Percentiles rank a stretch among this genome's conserved stretches.
Conservation (phyloP, 192 early-diverging fungal genomes). For the Phlyctochytrium planicorne region DNA sequence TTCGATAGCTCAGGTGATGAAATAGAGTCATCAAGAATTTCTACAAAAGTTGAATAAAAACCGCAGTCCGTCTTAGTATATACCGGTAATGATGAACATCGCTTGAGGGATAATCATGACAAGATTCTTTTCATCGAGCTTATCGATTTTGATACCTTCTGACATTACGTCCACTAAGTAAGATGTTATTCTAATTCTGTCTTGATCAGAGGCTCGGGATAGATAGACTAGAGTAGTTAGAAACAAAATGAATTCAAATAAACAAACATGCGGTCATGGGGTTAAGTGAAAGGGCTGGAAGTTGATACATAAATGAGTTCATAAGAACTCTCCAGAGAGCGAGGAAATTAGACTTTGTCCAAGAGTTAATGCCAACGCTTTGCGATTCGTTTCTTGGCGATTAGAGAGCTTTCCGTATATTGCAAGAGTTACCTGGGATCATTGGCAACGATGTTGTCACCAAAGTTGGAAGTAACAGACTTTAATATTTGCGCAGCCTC, state of each 20-base stretch:
- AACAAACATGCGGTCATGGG: neutral
- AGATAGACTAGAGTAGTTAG: too few species aligned
- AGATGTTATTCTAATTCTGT: too few species aligned
- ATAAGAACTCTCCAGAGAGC: conserved; percentile 1
- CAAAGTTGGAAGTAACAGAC: neutral
- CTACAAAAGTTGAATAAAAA: too few species aligned
- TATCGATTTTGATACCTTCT: too few species aligned
- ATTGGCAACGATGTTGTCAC: neutral
- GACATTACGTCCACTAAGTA: too few species aligned
- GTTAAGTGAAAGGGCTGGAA: neutral
- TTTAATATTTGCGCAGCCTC: neutral
- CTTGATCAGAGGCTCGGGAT: too few species aligned
- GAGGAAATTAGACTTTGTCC: neutral
- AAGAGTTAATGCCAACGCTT: neutral
- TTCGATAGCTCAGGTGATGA: too few species aligned
- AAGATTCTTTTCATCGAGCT: too few species aligned
- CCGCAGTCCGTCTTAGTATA: too few species aligned
- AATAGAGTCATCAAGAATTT: neutral
- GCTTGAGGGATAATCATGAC: too few species aligned
- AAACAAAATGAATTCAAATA: too few species aligned
- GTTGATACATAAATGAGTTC: conserved; percentile 1
- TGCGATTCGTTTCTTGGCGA: neutral
- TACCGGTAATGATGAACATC: too few species aligned
- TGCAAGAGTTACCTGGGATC: neutral
- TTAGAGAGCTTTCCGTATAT: neutral